Evolutionary conservation across 768 basidiomycete genomes (phyloP).

Genomic region (Pleurotus citrinopileatus): DNA sequence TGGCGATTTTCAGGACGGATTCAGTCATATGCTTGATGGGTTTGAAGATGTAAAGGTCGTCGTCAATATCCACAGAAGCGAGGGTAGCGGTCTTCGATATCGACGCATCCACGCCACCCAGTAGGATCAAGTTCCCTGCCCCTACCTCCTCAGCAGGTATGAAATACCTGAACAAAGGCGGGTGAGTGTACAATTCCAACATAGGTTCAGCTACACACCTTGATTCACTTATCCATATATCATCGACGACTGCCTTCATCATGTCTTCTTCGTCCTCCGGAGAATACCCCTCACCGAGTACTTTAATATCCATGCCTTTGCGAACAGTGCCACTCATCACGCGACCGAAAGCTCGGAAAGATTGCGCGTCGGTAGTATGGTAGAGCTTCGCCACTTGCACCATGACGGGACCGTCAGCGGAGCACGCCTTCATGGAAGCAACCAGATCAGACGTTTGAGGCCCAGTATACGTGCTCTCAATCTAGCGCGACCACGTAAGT

Average conservation of each 20-base stretch:
- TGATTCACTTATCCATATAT: constrained; percentile 88
- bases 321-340: constrained; percentile 88
- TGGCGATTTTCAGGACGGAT: constrained; percentile 95
- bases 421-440: constrained; percentile 76
- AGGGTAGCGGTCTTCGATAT: constrained; percentile 95
- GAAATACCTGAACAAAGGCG: constrained; percentile 63
- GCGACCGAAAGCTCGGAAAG: constrained; percentile 94
- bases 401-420: constrained; percentile 85
- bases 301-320: constrained; percentile 85
- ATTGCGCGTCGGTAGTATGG: constrained; percentile 94
- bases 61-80: constrained; percentile 65
- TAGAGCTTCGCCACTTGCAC: constrained; percentile 93
- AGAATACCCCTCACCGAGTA: constrained; percentile 97
- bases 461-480: constrained; percentile 85
- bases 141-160: constrained; percentile 86
- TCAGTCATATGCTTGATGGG: constrained; percentile 97
- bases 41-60: constrained; percentile 92
- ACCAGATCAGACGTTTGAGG: constrained; percentile 81
- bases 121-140: constrained; percentile 89
- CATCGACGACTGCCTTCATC: constrained; percentile 80
- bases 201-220: constrained; percentile 48
- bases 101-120: constrained; percentile 91
- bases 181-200: constrained; percentile 6
- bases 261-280: constrained; percentile 99
- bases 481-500: constrained; percentile 32